Evolutionary conservation across 805 yeast genomes (phyloP), one percentile per base, ranked within the genome.

Genomic region (Cyberlindnera meyerae): DNA sequence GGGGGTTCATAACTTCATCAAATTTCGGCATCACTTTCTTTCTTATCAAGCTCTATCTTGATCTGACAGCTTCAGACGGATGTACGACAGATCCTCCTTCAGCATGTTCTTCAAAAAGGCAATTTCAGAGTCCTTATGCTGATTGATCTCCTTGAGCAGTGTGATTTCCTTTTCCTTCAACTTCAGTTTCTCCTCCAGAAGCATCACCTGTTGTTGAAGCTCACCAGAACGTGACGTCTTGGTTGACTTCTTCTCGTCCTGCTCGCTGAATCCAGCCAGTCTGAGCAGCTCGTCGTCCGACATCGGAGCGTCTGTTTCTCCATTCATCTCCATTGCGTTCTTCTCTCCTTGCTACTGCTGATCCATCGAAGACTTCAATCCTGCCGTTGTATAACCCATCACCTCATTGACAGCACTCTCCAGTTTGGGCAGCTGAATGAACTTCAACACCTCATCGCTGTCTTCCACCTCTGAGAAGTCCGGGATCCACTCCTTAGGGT

Each of bases 401-500:
- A 44, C 39, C 21, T 44, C 42, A 13, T 21, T 30, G 5, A 46
- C 42, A 7, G 52, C 45, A 2, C 38, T 43, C 1, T 51, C 50
- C 11, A 53, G 18, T 5, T 29, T 41, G 2, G 42, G 40, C 20
- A 53, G 42, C 14, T 33, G 27, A 13, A 53, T 51, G 18, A 13
- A 29, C 18, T 37, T 27, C 24, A 52, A 29, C 7, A 45, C 34
- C 6, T 34, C 33, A 18, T 43, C 49, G 9, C 22, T 20, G 13
- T 27, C 36, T 6, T 27, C 29, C 1, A 27, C 36, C 8, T 36
- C 31, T 8, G 38, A 31, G 17, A 47, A 44, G 18, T 44, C 44
- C 0, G 58, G 58, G 6, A 44, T 31, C 58, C 58, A 52, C 36
- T 53, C 55, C 28, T 37, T 52, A 8, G 39, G 34, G 31, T 43